These are phyloP conservation scores for Eucalyptus dawsonii DNA, from an alignment of 345 rosid species.

Conservation along the genomic window DNA sequence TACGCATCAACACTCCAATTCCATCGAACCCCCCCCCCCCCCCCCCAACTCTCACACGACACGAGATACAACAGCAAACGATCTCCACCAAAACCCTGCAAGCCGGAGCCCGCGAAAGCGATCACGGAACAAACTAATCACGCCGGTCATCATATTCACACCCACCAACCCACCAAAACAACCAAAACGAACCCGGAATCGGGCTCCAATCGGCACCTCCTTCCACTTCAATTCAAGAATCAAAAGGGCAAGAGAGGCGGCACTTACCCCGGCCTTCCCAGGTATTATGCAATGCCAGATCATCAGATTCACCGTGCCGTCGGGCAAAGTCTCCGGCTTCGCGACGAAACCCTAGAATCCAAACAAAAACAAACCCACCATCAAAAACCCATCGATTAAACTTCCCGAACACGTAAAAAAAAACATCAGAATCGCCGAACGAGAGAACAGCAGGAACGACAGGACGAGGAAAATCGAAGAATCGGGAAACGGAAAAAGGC, in stretches of 20 bases:
- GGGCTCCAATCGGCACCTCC: not conserved
- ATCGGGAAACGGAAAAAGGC: not conserved
- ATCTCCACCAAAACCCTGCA: not conserved
- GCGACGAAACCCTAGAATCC: slow-evolving; percentile 86
- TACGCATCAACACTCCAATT: not conserved
- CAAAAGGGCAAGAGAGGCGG: not conserved
- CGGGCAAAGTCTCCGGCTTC: slow-evolving; percentile 73
- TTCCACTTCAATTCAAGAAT: not conserved
- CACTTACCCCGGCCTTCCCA: slow-evolving; percentile 87
- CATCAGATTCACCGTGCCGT: slow-evolving; percentile 87
- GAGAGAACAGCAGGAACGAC: not conserved
- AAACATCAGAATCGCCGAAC: not conserved
- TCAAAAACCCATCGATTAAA: not conserved
- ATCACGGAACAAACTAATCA: not conserved
- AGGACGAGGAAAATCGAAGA: not conserved
- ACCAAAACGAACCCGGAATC: not conserved
- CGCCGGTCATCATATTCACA: not conserved
- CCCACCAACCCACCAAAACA: not conserved
- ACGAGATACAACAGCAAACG: not conserved
- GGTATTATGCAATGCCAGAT: slow-evolving; percentile 96
- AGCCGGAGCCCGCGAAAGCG: not conserved
- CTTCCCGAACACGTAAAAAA: not conserved
- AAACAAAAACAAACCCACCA: not conserved
- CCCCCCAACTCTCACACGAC: not conserved
- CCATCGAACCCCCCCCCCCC: not conserved